These are phyloP conservation scores for Sugiyamaella japonica DNA, from an alignment of 1,139 yeast genomes.

Conservation along the genomic window DNA sequence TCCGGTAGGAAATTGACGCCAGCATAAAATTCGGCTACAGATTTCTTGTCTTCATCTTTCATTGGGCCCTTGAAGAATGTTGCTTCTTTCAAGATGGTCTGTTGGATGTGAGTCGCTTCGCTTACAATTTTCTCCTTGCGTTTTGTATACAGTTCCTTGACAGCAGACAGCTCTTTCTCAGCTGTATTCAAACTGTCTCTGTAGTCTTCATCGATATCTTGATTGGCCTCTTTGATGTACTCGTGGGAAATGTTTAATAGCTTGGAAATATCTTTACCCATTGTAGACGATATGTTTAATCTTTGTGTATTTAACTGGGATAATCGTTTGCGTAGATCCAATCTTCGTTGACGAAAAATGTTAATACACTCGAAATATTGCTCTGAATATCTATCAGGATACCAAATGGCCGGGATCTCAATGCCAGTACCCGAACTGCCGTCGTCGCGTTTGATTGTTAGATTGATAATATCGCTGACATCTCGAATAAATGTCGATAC, in stretches of 20 bases:
- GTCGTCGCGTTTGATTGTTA: slow-evolving; percentile 43
- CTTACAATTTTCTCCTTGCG: slow-evolving; percentile 16
- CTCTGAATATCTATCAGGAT: slow-evolving; percentile 49
- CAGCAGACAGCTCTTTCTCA: slow-evolving; percentile 20
- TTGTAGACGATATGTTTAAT: slow-evolving; percentile 25
- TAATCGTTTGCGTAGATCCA: slow-evolving; percentile 8
- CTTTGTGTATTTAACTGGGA: slow-evolving; percentile 25
- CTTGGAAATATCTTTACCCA: slow-evolving; percentile 42
- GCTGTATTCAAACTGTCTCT: slow-evolving; percentile 10
- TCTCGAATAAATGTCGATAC: slow-evolving; percentile 6
- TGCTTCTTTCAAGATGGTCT: slow-evolving; percentile 15
- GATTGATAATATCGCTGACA: slow-evolving; percentile 44
- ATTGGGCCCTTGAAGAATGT: slow-evolving; percentile 24
- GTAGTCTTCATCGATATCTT: slow-evolving; percentile 13
- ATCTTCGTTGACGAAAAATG: slow-evolving; percentile 33
- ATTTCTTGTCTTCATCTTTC: slow-evolving; percentile 10
- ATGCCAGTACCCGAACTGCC: slow-evolving; percentile 41
- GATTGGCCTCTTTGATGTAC: slow-evolving; percentile 30
- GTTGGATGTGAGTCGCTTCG: slow-evolving; percentile 18
- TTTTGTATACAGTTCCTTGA: slow-evolving; percentile 17
- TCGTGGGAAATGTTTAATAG: slow-evolving; percentile 37
- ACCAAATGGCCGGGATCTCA: slow-evolving; percentile 42
- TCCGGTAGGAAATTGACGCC: slow-evolving; percentile 23
- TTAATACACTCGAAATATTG: slow-evolving; percentile 34
- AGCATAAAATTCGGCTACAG: slow-evolving; percentile 22